A percentile compares a stretch with the other conserved stretches of the same genome.
Evolutionary conservation across 192 early-diverging fungal species (phyloP).

Genomic region (Glomus cerebriforme): DNA sequence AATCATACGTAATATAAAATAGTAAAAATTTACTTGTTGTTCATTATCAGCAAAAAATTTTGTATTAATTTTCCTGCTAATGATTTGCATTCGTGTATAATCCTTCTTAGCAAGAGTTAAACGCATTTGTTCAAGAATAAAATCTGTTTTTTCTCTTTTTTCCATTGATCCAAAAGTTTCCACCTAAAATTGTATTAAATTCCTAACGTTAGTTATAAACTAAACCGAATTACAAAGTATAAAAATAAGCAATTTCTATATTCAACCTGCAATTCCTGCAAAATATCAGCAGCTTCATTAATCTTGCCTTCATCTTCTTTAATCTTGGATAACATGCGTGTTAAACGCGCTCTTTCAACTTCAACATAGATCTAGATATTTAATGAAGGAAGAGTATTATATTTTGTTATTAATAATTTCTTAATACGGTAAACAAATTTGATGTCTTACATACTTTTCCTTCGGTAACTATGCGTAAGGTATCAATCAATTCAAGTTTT

Average conservation of each 20-base stretch:
- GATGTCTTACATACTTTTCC: conserved; percentile 71
- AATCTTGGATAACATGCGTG: conserved; percentile 85
- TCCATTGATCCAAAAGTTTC: conserved; percentile 99
- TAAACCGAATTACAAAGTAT: conserved; percentile 19
- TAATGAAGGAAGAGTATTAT: neutral
- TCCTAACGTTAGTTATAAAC: neutral
- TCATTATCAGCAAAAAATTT: conserved; percentile 89
- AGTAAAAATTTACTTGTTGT: conserved; percentile 57
- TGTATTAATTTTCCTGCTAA: conserved; percentile 93
- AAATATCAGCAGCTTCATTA: conserved; percentile 87
- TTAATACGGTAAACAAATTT: neutral
- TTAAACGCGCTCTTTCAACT: conserved; percentile 94
- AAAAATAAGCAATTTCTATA: neutral
- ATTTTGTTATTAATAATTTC: neutral
- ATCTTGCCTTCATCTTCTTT: conserved; percentile 90
- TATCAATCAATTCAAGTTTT: conserved; percentile 91
- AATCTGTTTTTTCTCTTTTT: conserved; percentile 97
- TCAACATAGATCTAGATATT: conserved; percentile 90
- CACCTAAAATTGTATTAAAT: conserved; percentile 51
- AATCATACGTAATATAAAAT: neutral
- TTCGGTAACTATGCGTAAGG: conserved; percentile 92
- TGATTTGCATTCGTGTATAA: conserved; percentile 89
- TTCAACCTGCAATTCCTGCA: conserved; percentile 90
- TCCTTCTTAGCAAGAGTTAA: conserved; percentile 92
- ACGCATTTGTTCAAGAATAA: conserved; percentile 98